A percentile compares a stretch with the other conserved stretches of the same genome.
Evolutionary conservation across 73 alveolate genomes (phyloP).

Genomic region (Symbiodinium natans): DNA sequence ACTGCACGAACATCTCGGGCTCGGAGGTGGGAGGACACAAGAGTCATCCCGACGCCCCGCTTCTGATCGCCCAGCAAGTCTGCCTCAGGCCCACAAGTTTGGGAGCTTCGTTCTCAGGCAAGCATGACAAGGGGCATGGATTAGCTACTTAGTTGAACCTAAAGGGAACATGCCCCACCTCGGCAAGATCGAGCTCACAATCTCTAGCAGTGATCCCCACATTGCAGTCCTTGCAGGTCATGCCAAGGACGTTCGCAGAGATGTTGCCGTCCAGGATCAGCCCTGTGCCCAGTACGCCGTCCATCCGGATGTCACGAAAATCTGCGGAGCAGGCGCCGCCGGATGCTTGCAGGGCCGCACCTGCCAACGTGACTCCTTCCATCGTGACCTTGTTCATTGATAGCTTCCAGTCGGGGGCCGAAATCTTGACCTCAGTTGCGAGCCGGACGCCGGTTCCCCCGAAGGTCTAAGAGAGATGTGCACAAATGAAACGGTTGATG

Average conservation of each 20-base stretch:
- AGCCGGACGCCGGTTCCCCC: not conserved
- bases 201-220: not conserved
- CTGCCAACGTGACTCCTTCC: not conserved
- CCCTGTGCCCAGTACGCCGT: not conserved
- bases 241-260: not conserved
- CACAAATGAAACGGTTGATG: not conserved
- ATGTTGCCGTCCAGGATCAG: not conserved
- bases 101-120: no score
- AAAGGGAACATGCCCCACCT: no score
- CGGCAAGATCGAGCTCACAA: not conserved
- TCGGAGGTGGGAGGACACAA: not conserved
- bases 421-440: not conserved
- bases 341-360: not conserved
- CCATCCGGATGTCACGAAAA: not conserved
- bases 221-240: not conserved
- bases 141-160: no score
- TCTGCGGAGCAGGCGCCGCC: not conserved
- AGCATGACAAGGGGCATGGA: no score
- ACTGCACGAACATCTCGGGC: not conserved
- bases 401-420: not conserved
- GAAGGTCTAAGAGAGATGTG: not conserved
- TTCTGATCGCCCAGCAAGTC: not conserved
- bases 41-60: not conserved
- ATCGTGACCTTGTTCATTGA: not conserved
- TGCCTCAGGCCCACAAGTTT: not conserved